Evolutionary conservation across 169 alveolate genomes (phyloP).

Genomic region (Eimeria falciformis): DNA sequence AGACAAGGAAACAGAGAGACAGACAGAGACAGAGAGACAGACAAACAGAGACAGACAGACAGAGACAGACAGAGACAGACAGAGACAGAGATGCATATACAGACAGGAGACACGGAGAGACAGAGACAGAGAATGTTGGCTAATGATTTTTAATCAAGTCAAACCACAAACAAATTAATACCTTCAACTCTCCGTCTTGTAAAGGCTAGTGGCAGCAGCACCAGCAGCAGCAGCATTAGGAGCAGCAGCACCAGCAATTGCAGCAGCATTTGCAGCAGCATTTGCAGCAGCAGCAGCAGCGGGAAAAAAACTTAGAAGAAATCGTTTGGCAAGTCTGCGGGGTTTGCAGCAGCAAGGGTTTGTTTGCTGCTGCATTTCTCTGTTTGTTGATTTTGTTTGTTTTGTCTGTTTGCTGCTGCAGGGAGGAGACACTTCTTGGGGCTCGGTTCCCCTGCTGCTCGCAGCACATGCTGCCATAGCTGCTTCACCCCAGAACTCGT

Average conservation of each 20-base stretch:
- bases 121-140: neutral
- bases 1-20: neutral
- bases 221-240: neutral
- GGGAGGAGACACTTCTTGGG: neutral
- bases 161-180: neutral
- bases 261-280: neutral
- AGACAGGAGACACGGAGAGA: neutral
- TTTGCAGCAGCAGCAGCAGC: slow-evolving; percentile 5
- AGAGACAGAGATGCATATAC: neutral
- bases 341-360: neutral
- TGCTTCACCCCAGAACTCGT: slow-evolving; percentile 45
- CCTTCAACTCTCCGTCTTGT: neutral
- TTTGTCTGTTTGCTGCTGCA: neutral
- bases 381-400: no score
- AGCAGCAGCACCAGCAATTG: neutral
- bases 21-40: neutral
- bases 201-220: neutral
- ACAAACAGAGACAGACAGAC: neutral
- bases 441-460: neutral
- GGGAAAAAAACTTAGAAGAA: slow-evolving; percentile 1
- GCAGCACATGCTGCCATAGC: slow-evolving; percentile 37
- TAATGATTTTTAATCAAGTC: neutral
- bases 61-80: neutral
- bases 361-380: neutral
- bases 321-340: slow-evolving; percentile 18